These are phyloP conservation scores for Heritiera fomes DNA, from an alignment of 345 rosid species.

Conservation along the genomic window DNA sequence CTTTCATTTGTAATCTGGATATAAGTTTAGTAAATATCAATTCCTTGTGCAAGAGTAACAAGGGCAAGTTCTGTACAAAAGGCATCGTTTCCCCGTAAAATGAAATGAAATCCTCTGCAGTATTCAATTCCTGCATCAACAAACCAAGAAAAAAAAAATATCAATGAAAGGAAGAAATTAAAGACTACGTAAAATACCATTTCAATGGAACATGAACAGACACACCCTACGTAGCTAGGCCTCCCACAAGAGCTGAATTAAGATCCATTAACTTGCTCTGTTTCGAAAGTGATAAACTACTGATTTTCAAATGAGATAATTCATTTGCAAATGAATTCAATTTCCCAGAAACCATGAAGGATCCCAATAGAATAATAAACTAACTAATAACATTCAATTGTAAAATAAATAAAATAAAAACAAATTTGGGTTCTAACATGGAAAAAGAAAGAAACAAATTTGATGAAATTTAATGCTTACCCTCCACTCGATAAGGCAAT, in stretches of 20 bases:
- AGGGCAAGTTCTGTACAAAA: constrained; percentile 62
- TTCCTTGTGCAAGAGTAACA: constrained; percentile 68
- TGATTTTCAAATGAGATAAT: neutral
- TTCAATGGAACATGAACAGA: neutral
- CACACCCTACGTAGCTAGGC: neutral
- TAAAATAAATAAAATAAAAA: neutral
- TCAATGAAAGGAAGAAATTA: constrained; percentile 2
- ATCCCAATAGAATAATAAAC: neutral
- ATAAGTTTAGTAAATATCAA: constrained; percentile 61
- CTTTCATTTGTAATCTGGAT: constrained; percentile 71
- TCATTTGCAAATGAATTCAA: neutral
- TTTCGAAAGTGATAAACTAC: neutral
- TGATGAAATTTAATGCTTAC: constrained; percentile 40
- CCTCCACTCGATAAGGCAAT: constrained; percentile 88
- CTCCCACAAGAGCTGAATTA: neutral
- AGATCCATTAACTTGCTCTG: neutral
- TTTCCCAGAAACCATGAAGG: neutral
- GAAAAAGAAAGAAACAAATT: neutral
- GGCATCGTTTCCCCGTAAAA: constrained; percentile 76
- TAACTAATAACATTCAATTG: neutral
- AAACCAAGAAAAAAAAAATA: neutral
- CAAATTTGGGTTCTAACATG: neutral
- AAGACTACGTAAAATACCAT: neutral
- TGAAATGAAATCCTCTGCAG: constrained; percentile 86
- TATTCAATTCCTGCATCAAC: constrained; percentile 72